A percentile compares a stretch with the other conserved stretches of the same genome.
Conservation (phyloP, 2,329 filamentous ascomycete species). For the Bimuria novae-zelandiae region DNA sequence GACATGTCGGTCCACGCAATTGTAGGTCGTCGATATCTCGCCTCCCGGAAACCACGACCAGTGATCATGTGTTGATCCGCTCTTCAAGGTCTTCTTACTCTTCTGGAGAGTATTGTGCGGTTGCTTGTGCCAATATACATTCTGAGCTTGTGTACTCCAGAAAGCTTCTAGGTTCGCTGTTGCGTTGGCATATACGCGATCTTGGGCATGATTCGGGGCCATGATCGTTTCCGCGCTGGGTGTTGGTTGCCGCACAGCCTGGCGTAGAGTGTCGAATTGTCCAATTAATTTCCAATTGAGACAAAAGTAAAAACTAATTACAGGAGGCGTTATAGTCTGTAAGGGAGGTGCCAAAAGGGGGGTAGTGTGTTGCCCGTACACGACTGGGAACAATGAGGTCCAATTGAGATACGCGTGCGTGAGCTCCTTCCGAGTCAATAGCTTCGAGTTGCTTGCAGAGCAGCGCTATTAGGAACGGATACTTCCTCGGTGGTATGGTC, state of each 20-base stretch:
- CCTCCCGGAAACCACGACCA: conserved; percentile 93
- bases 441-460: too few relatives aligned
- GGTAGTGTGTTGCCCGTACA: too few relatives aligned
- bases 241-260: too few relatives aligned
- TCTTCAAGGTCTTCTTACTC: conserved; percentile 66
- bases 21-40: conserved; percentile 89
- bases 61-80: conserved; percentile 68
- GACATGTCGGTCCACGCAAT: conserved; percentile 91
- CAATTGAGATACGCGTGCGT: too few relatives aligned
- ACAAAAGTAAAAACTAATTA: too few relatives aligned
- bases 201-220: conserved; percentile 47
- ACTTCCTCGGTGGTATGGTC: too few relatives aligned
- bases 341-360: too few relatives aligned
- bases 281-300: neutral
- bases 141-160: conserved; percentile 74
- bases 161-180: conserved; percentile 72
- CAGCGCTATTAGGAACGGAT: too few relatives aligned
- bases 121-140: conserved; percentile 79
- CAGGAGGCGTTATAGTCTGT: too few relatives aligned
- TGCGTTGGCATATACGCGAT: conserved; percentile 59
- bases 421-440: too few relatives aligned
- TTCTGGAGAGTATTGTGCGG: conserved; percentile 66
- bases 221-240: too few relatives aligned
- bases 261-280: neutral
- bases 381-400: too few relatives aligned